A percentile compares a stretch with the other conserved stretches of the same genome.
Evolutionary conservation across 2,329 filamentous ascomycete species (phyloP).

Genomic region (Thyridium curvatum): DNA sequence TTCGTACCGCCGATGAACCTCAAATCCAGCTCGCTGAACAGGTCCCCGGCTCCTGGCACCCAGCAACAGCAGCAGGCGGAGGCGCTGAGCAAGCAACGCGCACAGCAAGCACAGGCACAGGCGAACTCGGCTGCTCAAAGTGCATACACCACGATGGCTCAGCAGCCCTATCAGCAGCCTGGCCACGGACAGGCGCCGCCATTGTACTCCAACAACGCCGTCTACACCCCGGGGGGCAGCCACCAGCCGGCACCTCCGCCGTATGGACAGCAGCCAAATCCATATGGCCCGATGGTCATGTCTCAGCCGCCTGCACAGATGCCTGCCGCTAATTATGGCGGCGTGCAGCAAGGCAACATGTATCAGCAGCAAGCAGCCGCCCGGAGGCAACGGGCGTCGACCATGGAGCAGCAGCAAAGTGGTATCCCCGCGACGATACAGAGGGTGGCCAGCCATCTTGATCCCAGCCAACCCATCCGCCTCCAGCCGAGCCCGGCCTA

Average conservation of each 20-base stretch:
- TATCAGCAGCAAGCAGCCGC: conserved; percentile 66
- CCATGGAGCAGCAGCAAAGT: conserved; percentile 90
- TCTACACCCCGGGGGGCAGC: conserved; percentile 61
- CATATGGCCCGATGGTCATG: conserved; percentile 70
- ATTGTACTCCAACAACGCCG: conserved; percentile 76
- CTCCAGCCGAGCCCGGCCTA: conserved; percentile 95
- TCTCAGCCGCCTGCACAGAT: conserved; percentile 61
- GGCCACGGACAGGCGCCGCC: conserved; percentile 24
- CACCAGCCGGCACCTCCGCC: conserved; percentile 64
- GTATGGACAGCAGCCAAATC: conserved; percentile 66
- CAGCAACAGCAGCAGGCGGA: conserved; percentile 96
- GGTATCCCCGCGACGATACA: conserved; percentile 92
- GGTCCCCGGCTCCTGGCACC: conserved; percentile 86
- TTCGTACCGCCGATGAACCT: conserved; percentile 97
- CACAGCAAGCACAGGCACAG: conserved; percentile 65
- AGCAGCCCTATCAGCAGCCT: conserved; percentile 42
- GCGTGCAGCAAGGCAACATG: conserved; percentile 45
- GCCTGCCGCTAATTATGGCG: conserved; percentile 56
- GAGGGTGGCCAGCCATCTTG: conserved; percentile 89
- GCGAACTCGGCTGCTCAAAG: conserved; percentile 62
- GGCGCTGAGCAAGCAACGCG: conserved; percentile 86
- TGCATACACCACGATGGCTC: conserved; percentile 51
- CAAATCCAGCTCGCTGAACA: conserved; percentile 76
- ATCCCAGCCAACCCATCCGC: conserved; percentile 89
- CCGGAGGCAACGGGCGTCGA: conserved; percentile 78